A percentile compares a stretch with the other conserved stretches of the same genome.
These are phyloP conservation scores for Quercus rubra DNA, from an alignment of 306 rosid genomes.

Conservation along the genomic window DNA sequence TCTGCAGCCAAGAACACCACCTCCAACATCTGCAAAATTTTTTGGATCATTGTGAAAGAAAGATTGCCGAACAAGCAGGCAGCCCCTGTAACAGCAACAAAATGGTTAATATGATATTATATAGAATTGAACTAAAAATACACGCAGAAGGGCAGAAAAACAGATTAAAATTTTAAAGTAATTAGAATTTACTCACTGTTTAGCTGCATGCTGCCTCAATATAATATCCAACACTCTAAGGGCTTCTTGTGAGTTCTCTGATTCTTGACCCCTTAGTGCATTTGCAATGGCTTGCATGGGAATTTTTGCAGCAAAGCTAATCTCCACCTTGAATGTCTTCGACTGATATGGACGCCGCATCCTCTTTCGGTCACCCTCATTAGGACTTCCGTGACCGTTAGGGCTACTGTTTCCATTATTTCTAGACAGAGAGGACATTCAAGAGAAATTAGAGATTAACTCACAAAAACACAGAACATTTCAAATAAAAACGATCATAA, in stretches of 20 bases:
- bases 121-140: background rate
- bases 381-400: conserved; percentile 50
- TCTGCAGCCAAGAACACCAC: conserved; percentile 87
- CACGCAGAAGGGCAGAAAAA: background rate
- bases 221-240: conserved; percentile 82
- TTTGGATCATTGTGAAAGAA: conserved; percentile 71
- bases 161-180: background rate
- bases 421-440: conserved; percentile 26
- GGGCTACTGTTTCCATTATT: conserved; percentile 62
- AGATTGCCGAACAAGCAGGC: conserved; percentile 85
- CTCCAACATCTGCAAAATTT: conserved; percentile 68
- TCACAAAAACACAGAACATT: background rate
- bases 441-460: background rate
- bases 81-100: conserved; percentile 59
- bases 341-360: conserved; percentile 53
- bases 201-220: conserved; percentile 87
- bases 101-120: background rate
- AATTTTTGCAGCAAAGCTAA: conserved; percentile 77
- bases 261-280: conserved; percentile 80
- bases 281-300: conserved; percentile 75
- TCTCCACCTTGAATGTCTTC: conserved; percentile 69
- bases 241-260: conserved; percentile 86
- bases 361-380: conserved; percentile 73
- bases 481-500: background rate
- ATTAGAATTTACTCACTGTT: conserved; percentile 54